phyloP scores from a whole-genome alignment of 768 basidiomycete species.

The Antrodiella citrinella region DNA sequence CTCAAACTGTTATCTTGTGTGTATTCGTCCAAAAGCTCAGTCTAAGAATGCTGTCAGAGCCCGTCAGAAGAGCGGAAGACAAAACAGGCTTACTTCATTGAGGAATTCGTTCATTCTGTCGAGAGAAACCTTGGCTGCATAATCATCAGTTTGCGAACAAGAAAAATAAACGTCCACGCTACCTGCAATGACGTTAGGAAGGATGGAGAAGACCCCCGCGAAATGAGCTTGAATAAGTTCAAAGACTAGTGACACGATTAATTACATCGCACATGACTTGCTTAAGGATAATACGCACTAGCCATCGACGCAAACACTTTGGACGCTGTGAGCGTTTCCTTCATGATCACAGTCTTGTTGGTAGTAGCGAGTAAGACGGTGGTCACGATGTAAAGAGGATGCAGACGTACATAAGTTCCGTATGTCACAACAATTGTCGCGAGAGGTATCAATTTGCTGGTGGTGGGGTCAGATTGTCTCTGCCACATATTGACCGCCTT shows the following conservation, averaged over 20 bases:
- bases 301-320: conserved; percentile 5
- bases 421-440: conserved; percentile 9
- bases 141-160: neutral
- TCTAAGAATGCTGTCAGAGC: too few species aligned
- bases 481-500: neutral
- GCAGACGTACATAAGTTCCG: conserved; percentile 2
- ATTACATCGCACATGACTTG: neutral
- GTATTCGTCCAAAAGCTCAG: conserved; percentile 4
- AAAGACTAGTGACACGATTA: conserved; percentile 1
- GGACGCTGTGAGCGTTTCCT: conserved; percentile 4
- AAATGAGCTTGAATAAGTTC: neutral
- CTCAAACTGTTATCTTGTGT: neutral
- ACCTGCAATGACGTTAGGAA: conserved; percentile 8
- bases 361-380: neutral
- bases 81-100: conserved; percentile 3
- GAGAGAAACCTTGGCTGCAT: conserved; percentile 10
- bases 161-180: neutral
- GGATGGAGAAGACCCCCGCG: conserved; percentile 2
- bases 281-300: neutral
- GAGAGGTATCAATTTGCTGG: conserved; percentile 6
- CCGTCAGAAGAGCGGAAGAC: too few species aligned
- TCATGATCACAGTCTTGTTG: conserved; percentile 6
- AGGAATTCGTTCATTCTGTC: conserved; percentile 11
- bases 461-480: neutral
- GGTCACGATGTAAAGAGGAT: too few species aligned